Conservation (phyloP, 2,329 filamentous ascomycete genomes). For the Xylariaceae sp. region DNA sequence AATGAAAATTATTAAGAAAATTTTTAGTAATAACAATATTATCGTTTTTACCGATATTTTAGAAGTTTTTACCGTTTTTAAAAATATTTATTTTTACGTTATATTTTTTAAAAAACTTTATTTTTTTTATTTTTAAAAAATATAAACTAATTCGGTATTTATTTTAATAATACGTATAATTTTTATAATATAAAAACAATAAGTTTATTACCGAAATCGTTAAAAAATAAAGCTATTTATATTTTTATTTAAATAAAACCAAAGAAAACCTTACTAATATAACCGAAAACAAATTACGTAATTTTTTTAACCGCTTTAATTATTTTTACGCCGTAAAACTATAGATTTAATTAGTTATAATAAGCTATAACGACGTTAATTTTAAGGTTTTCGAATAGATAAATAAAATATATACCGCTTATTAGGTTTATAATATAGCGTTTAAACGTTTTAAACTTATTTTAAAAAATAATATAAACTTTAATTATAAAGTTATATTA, state of each 20-base stretch:
- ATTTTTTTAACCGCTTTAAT: no score
- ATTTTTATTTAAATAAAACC: background rate
- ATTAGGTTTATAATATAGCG: no score
- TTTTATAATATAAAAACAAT: background rate
- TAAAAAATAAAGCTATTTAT: background rate
- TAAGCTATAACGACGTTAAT: no score
- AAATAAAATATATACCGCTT: no score
- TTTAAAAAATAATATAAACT: no score
- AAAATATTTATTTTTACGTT: background rate
- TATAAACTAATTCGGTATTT: background rate
- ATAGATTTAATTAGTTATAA: no score
- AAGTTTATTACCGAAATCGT: background rate
- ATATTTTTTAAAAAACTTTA: background rate
- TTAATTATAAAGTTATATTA: no score
- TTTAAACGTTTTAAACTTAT: no score
- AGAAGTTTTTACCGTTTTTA: background rate
- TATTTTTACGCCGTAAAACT: no score
- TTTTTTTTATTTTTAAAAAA: background rate
- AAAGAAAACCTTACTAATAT: background rate
- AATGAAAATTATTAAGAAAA: background rate
- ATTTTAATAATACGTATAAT: background rate
- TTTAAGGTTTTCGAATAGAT: no score
- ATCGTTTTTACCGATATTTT: background rate
- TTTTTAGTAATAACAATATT: background rate
- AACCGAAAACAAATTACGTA: background rate